Evolutionary conservation across 148 eudicot species (phyloP), one percentile per base, ranked within the genome.

Genomic region (Cornus controversa): DNA sequence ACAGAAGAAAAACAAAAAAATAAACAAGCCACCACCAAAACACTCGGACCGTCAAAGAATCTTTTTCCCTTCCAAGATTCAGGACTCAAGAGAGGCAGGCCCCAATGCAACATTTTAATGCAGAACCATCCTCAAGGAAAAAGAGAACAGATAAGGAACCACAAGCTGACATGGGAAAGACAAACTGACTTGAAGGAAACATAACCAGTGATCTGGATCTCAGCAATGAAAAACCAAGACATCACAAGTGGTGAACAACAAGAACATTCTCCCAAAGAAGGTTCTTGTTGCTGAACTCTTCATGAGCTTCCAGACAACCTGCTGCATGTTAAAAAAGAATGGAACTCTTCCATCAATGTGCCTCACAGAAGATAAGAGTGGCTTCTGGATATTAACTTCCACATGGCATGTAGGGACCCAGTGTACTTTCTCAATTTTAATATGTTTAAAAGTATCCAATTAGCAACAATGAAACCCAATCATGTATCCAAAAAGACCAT

Each of bases 401-500:
- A 72, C 68, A 83, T 50, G 73, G 73, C 42, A 16, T 42, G 77
- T 42, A 70, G 75, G 77, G 18, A 47, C 78, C 78, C 76, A 29
- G 79, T 74, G 75, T 16, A 77, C 78, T 63, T 78, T 79, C 76
- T 65, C 74, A 72, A 71, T 45, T 73, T 64, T 77, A 80, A 10
- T 28, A 72, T 45, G 75, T 24, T 74, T 42, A 80, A 75, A 80
- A 60, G 40, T 66, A 71, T 67, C 81, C 83, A 80, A 79, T 45
- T 77, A 84, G 78, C 79, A 78, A 84, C 73, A 79, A 81, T 64
- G 78, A 73, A 27, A 79, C 75, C 86, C 78, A 80, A 73, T 58
- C 87, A 85, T 70, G 79, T 73, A 67, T 73, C 87, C 81, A 77
- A 80, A 71, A 75, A 71, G 84, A 74, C 81, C 87, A 78, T 71